These are phyloP conservation scores for Mucor saturninus DNA, from an alignment of 371 early-diverging fungal genomes.

Conservation along the genomic window DNA sequence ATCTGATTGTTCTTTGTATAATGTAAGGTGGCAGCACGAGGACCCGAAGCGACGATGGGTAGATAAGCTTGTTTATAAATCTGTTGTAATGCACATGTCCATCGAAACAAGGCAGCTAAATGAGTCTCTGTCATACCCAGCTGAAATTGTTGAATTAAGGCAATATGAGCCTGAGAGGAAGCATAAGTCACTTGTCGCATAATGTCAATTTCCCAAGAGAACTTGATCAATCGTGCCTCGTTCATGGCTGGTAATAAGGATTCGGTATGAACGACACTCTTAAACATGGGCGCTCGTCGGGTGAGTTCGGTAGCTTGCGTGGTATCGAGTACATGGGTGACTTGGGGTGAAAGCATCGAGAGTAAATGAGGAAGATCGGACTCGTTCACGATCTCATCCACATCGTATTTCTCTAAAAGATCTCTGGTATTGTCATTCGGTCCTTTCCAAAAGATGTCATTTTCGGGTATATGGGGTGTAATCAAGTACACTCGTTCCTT, in stretches of 20 bases:
- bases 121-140: slow-evolving; percentile 59
- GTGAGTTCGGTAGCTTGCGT: background rate
- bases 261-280: slow-evolving; percentile 2
- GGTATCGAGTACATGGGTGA: slow-evolving; percentile 28
- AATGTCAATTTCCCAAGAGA: slow-evolving; percentile 55
- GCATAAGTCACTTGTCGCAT: slow-evolving; percentile 38
- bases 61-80: slow-evolving; percentile 56
- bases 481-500: slow-evolving; percentile 42
- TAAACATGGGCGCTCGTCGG: background rate
- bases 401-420: slow-evolving; percentile 45
- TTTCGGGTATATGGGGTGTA: slow-evolving; percentile 45
- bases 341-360: slow-evolving; percentile 25
- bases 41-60: slow-evolving; percentile 66
- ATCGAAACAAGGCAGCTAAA: slow-evolving; percentile 62
- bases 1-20: slow-evolving; percentile 55
- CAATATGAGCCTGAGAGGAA: slow-evolving; percentile 54
- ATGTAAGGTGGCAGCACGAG: slow-evolving; percentile 62
- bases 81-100: slow-evolving; percentile 54
- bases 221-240: slow-evolving; percentile 57
- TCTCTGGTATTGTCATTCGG: slow-evolving; percentile 29
- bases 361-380: slow-evolving; percentile 33
- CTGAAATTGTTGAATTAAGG: slow-evolving; percentile 47
- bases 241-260: slow-evolving; percentile 36
- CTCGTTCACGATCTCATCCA: slow-evolving; percentile 49
- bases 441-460: slow-evolving; percentile 56